These are phyloP conservation scores for Penicillium simplicissimum DNA, from an alignment of 495 filamentous ascomycete genomes.

Conservation along the genomic window DNA sequence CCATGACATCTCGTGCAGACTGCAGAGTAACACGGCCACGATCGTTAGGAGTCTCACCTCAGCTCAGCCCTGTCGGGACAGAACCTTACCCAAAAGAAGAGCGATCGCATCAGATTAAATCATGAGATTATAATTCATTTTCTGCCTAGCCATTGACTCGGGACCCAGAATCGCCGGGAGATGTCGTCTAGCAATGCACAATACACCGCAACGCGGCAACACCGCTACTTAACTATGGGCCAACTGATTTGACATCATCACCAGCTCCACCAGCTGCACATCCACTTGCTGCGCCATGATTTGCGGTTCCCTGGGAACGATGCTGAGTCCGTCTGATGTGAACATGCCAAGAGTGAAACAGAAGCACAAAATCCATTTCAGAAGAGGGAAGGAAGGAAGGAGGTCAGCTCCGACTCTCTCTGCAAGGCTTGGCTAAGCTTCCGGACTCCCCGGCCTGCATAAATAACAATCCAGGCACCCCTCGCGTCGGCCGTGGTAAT, in stretches of 20 bases:
- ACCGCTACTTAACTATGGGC: too few relatives aligned
- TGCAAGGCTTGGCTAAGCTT: slow-evolving; percentile 25
- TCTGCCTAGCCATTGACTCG: too few relatives aligned
- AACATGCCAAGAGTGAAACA: not conserved
- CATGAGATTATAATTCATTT: not conserved
- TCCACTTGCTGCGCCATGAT: slow-evolving; percentile 22
- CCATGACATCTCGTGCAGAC: not conserved
- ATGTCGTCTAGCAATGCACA: not conserved
- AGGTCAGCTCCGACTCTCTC: slow-evolving; percentile 3
- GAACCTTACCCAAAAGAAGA: not conserved
- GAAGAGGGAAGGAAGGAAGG: not conserved
- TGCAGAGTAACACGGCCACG: not conserved
- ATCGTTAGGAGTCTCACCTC: not conserved
- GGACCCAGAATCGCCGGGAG: too few relatives aligned
- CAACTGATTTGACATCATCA: slow-evolving; percentile 26
- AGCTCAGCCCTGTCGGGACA: slow-evolving; percentile 1
- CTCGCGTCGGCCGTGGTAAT: slow-evolving; percentile 1
- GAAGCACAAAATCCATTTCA: not conserved
- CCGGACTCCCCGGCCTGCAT: slow-evolving; percentile 26
- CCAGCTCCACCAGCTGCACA: slow-evolving; percentile 15
- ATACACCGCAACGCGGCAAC: too few relatives aligned
- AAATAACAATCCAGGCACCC: slow-evolving; percentile 24
- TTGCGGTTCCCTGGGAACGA: slow-evolving; percentile 15
- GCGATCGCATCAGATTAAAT: not conserved
- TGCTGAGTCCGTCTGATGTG: not conserved